Evolutionary conservation across 2,329 filamentous ascomycete genomes (phyloP).

Genomic region (Curvularia spicifera): DNA sequence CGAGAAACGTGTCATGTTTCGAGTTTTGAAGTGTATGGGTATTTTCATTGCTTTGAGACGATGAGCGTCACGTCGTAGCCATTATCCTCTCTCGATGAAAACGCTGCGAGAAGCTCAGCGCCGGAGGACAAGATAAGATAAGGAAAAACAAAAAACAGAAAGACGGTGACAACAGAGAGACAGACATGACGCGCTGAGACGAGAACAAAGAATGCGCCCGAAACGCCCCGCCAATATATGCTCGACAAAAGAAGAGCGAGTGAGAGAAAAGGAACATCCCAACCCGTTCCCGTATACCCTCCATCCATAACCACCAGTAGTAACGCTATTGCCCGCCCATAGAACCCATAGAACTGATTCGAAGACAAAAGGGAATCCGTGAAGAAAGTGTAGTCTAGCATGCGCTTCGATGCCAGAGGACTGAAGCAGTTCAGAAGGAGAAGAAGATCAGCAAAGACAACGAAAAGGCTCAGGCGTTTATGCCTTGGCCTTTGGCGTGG

Average conservation of each 20-base stretch:
- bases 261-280: constrained; percentile 26
- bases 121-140: not conserved
- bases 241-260: constrained; percentile 12
- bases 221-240: constrained; percentile 36
- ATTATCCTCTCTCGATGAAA: not conserved
- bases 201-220: constrained; percentile 14
- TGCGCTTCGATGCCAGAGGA: constrained; percentile 15
- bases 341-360: constrained; percentile 21
- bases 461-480: constrained; percentile 27
- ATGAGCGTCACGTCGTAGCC: constrained; percentile 9
- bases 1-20: not conserved
- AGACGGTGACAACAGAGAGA: not conserved
- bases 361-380: constrained; percentile 27
- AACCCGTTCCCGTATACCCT: not conserved
- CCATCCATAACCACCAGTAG: constrained; percentile 6
- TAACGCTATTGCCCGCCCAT: constrained; percentile 13
- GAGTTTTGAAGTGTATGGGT: not conserved
- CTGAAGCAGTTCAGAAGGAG: constrained; percentile 22
- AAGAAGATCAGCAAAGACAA: constrained; percentile 40
- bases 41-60: constrained; percentile 12
- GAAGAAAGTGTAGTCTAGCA: constrained; percentile 18
- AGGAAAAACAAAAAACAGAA: not conserved
- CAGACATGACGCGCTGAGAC: not conserved
- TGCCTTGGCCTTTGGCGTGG: constrained; percentile 49
- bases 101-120: constrained; percentile 1